A percentile compares a stretch with the other conserved stretches of the same genome.
These are phyloP conservation scores for Termitomyces titanicus DNA, from an alignment of 768 basidiomycete genomes.

Conservation along the genomic window DNA sequence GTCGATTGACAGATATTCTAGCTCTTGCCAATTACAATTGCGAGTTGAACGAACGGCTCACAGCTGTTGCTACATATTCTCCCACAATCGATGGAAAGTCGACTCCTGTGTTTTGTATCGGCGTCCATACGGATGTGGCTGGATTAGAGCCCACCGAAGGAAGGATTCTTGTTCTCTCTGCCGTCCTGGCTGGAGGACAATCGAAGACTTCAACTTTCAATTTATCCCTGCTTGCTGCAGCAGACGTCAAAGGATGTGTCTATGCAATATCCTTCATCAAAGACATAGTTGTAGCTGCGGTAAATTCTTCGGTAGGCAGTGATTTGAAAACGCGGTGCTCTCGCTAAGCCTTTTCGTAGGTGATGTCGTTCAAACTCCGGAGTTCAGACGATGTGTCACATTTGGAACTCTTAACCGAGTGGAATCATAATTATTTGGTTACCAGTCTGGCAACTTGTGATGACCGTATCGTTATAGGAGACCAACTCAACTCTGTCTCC, in stretches of 20 bases:
- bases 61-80: slow-evolving; percentile 41
- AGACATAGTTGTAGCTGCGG: slow-evolving; percentile 58
- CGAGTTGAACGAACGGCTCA: slow-evolving; percentile 58
- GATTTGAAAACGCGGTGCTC: too few species aligned
- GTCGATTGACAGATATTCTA: slow-evolving; percentile 12
- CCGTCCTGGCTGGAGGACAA: slow-evolving; percentile 22
- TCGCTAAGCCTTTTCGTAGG: slow-evolving; percentile 25
- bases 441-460: slow-evolving; percentile 57
- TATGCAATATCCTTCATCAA: slow-evolving; percentile 54
- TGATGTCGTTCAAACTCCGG: slow-evolving; percentile 36
- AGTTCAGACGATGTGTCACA: slow-evolving; percentile 16
- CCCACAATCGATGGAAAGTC: slow-evolving; percentile 24
- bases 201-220: slow-evolving; percentile 24
- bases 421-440: slow-evolving; percentile 84
- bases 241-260: slow-evolving; percentile 59
- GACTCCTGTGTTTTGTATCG: slow-evolving; percentile 46
- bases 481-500: slow-evolving; percentile 78
- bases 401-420: slow-evolving; percentile 47
- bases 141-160: slow-evolving; percentile 55
- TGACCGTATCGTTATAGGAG: slow-evolving; percentile 64
- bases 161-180: slow-evolving; percentile 55
- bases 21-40: slow-evolving; percentile 48
- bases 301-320: slow-evolving; percentile 69
- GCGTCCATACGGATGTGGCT: slow-evolving; percentile 38
- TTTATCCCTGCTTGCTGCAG: slow-evolving; percentile 38